These are phyloP conservation scores for Ananas comosus DNA, from an alignment of 176 grass and related monocot genomes.

Conservation along the genomic window DNA sequence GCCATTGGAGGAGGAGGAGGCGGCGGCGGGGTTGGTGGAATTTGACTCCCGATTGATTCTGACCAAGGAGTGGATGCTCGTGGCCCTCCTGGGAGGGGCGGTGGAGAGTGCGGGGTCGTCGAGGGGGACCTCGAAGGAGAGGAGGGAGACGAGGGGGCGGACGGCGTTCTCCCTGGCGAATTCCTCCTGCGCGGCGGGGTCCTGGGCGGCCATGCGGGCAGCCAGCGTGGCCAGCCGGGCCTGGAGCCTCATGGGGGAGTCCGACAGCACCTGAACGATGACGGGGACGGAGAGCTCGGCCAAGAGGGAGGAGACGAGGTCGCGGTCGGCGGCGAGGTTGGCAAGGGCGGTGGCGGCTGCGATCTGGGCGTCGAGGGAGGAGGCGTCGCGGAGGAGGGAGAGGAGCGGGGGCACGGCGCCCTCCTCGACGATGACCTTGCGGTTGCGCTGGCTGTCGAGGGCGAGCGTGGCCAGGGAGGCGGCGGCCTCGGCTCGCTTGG, in stretches of 20 bases:
- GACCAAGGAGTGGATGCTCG: slow-evolving; percentile 16
- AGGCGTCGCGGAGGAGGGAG: slow-evolving; percentile 10
- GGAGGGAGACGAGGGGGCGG: slow-evolving; percentile 10
- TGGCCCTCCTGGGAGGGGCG: background rate
- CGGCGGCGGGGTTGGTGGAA: background rate
- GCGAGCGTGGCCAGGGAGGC: slow-evolving; percentile 17
- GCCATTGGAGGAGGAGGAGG: too few species aligned
- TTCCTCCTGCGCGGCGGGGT: slow-evolving; percentile 9
- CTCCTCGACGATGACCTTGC: slow-evolving; percentile 15
- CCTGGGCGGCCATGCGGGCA: slow-evolving; percentile 8
- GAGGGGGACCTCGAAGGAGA: slow-evolving; percentile 15
- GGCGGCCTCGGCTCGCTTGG: slow-evolving; percentile 17
- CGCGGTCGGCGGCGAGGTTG: slow-evolving; percentile 9
- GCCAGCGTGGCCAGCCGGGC: slow-evolving; percentile 1
- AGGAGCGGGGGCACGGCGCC: slow-evolving; percentile 17
- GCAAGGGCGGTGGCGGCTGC: slow-evolving; percentile 8
- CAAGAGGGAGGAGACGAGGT: background rate
- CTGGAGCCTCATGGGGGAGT: slow-evolving; percentile 16
- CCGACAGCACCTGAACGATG: slow-evolving; percentile 9
- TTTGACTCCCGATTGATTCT: background rate
- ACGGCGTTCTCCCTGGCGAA: slow-evolving; percentile 14
- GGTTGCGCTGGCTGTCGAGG: slow-evolving; percentile 10
- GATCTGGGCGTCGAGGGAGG: slow-evolving; percentile 9
- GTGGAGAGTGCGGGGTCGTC: background rate
- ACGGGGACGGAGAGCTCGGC: slow-evolving; percentile 1